Evolutionary conservation across 176 grass and related monocot genomes (phyloP), one percentile per base, ranked within the genome.

Genomic region (Zea luxurians): DNA sequence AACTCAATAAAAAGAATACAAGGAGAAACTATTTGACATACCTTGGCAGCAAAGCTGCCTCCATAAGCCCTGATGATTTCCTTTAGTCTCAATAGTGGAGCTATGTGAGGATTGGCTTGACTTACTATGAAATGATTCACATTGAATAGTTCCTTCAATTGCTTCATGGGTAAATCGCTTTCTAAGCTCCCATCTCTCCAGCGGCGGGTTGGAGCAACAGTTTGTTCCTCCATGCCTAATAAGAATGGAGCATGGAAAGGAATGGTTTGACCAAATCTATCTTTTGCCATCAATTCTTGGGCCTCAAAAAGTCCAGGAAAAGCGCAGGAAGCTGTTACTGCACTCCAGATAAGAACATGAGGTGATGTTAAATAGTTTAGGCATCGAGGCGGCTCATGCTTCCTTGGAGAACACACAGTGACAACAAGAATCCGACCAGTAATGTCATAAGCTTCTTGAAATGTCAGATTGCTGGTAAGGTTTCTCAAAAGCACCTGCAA

Each of bases 391-490:
- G 93, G 90, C 73, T 97, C 93, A 71, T 97, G 93, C 78, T 93
- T 93, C 66, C 93, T 86, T 37, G 93, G 81, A 66, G 93, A 97
- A 64, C 93, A 97, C 50, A 91, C 93, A 2, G 93, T 97, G 64
- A 97, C 88, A 70, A 91, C 86, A 59, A 97, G 90, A 74, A 97
- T 78, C 59, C 90, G 82, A 0, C 93, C 93, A 46, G 93, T 97
- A 80, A 93, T 91, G 83, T 97, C 90, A 77, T 97, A 97, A 62
- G 93, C 93, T 78, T 97, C 93, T 93, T 97, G 93, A 87, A 97
- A 97, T 67, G 93, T 97, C 78, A 97, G 86, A 81, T 97, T 97
- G 75, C 82, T 97, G 48, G 93, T 97, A 54, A 97, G 86, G 81
- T 93, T 82, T 79, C 93, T 84, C 66, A 93, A 80, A 61, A 89